Evolutionary conservation across 1,284 basidiomycete genomes (phyloP), one percentile per base, ranked within the genome.

Genomic region (Xanthoconium separans): DNA sequence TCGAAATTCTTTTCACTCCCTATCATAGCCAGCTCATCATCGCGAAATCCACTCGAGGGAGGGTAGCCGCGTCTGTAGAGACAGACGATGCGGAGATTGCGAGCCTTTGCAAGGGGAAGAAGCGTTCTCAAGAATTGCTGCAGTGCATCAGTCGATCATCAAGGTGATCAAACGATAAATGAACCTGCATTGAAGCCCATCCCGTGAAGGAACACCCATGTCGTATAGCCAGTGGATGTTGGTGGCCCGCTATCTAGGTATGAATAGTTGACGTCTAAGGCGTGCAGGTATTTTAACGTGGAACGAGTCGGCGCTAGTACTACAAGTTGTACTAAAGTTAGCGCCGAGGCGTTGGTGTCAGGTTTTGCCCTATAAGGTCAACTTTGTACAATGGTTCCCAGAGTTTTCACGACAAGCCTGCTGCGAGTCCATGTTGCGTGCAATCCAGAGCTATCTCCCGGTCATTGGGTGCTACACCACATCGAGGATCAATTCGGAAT

Each of bases 51-150:
- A n/a, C 66, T 68, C 20, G 68, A 70, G 5, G 58, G 61, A 5
- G 47, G 1, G 16, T 67, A 70, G 0, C 68, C 68, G 3, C 65
- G 65, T 50, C 65, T 56, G 33, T 67, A 54, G 18, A 65, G 13
- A 33, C 62, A 55, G 39, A 70, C 45, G 33, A 69, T 54, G 16
- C 68, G 65, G 22, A 66, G 57, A 33, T 67, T 53, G 44, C 64
- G 61, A 4, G 33, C 40, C 27, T 47, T 53, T 2, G 66, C 68
- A 18, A 62, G 45, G 9, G 65, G 66, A 27, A 69, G 47, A 20
- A 66, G 45, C 30, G n/a, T 61, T 66, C 47, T 63, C 53, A 15
- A 63, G 16, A 16, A 53, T 50, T 12, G 40, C 62, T 63, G 27
- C 40, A 42, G 20, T 5, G 22, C 0, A 24, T 24, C 13, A 24